Base-by-base conservation (phyloP, 2,329 filamentous ascomycete genomes). In the Botrytis tulipae region DNA sequence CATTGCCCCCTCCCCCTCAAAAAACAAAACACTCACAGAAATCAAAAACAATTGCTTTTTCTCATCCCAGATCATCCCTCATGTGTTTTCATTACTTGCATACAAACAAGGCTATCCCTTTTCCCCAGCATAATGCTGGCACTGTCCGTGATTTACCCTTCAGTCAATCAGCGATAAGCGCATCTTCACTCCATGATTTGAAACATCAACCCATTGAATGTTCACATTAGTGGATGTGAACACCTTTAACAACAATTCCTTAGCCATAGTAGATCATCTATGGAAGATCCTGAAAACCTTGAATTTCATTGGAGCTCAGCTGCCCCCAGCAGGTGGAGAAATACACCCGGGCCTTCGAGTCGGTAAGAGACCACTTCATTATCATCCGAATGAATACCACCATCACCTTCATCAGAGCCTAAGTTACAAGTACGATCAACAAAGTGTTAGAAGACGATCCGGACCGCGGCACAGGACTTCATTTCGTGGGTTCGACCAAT, bases 81-180 rank as follows among this genome's bases (percentile, higher is more conserved):
- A 40, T 54, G 29, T 12, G 46, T 10, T 29, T 68, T 67, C 22
- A 48, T 40, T 29, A 68, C n/a, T 68, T 42, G 5, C 18, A 57
- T 69, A 57, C 35, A 44, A 57, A 69, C 66, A 69, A 57, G 48
- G 48, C 35, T 18, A 57, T 42, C 46, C 65, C 48, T 29, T 40
- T 42, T 29, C 35, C 14, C 48, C 46, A 68, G 65, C 25, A 68
- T 32, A 42, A 68, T 40, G 35, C 35, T 68, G 35, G 5, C 32
- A 32, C 29, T 32, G 54, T n/a, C 48, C 35, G 35, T 32, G 25
- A 25, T 69, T 44, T 69, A 18, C 20, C 25, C 35, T 42, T 29
- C 35, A 42, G 51, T 48, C 66, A 69, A 69, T 68, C 66, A n/a
- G 48, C 22, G 37, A 29, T 35, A 12, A 32, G n/a, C 35, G n/a